Percentiles rank a stretch among this genome's conserved stretches.
These are phyloP conservation scores for Fusarium coicis DNA, from an alignment of 2,329 filamentous ascomycete species.

Conservation along the genomic window DNA sequence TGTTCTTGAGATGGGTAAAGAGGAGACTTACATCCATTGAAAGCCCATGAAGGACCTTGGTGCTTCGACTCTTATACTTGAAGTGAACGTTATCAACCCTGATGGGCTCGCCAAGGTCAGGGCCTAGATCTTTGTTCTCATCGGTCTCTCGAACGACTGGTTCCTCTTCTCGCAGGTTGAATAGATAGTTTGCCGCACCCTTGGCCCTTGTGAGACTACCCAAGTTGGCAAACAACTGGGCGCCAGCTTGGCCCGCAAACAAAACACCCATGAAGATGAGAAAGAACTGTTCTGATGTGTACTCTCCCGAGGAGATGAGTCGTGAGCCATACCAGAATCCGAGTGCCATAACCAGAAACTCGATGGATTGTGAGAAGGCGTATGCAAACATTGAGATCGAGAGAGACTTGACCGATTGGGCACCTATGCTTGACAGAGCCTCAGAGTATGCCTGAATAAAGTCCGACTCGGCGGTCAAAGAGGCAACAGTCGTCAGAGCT, in stretches of 20 bases:
- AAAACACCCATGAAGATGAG: slow-evolving; percentile 56
- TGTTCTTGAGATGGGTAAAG: rapidly evolving
- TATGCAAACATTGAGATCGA: slow-evolving; percentile 24
- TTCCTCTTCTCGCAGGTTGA: slow-evolving; percentile 52
- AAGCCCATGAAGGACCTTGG: slow-evolving; percentile 13
- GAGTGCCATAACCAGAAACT: slow-evolving; percentile 48
- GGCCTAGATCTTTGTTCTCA: slow-evolving; percentile 47
- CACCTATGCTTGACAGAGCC: slow-evolving; percentile 46
- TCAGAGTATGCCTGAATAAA: slow-evolving; percentile 49
- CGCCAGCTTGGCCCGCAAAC: slow-evolving; percentile 48
- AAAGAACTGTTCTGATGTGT: slow-evolving; percentile 53
- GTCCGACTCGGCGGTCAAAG: slow-evolving; percentile 51
- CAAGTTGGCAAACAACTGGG: slow-evolving; percentile 52
- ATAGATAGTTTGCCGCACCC: slow-evolving; percentile 56
- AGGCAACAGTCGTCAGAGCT: slow-evolving; percentile 57
- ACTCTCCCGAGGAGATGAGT: slow-evolving; percentile 48
- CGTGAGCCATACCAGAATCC: slow-evolving; percentile 50
- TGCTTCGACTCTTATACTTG: slow-evolving; percentile 12
- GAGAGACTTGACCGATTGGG: slow-evolving; percentile 13
- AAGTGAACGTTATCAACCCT: slow-evolving; percentile 31
- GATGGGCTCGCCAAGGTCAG: slow-evolving; percentile 3
- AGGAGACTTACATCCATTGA: background rate
- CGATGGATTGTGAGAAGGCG: slow-evolving; percentile 40
- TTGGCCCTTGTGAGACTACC: slow-evolving; percentile 58
- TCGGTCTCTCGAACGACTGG: slow-evolving; percentile 50